These are phyloP conservation scores for Prillingera fragicola DNA, from an alignment of 1,284 basidiomycete species.

Conservation along the genomic window DNA sequence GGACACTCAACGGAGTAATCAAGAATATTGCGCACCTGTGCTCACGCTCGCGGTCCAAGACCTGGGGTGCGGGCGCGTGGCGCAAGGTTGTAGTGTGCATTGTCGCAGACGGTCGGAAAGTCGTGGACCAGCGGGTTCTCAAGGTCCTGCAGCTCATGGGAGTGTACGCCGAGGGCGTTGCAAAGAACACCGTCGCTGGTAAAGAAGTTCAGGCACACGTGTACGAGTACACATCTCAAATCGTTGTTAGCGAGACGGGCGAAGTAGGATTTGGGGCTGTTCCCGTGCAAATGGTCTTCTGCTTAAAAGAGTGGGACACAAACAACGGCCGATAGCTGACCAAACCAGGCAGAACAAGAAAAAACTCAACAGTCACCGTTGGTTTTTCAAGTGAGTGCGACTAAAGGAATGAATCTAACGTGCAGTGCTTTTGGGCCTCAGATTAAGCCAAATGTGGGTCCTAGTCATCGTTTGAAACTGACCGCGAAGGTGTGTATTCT, in stretches of 20 bases:
- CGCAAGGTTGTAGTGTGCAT: conserved; percentile 90
- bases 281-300: conserved; percentile 89
- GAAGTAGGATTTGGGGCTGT: conserved; percentile 75
- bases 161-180: conserved; percentile 90
- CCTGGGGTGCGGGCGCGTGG: conserved; percentile 92
- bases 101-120: conserved; percentile 84
- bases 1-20: conserved; percentile 88
- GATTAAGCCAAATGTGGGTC: conserved; percentile 67
- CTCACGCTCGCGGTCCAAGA: conserved; percentile 70
- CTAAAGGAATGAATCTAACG: background rate
- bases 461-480: conserved; percentile 4
- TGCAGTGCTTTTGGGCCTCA: conserved; percentile 73
- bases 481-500: conserved; percentile 71
- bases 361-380: conserved; percentile 86
- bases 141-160: conserved; percentile 65
- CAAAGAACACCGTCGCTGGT: conserved; percentile 84
- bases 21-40: conserved; percentile 86
- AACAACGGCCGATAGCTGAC: too few species aligned
- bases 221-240: conserved; percentile 81
- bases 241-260: conserved; percentile 65
- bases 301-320: conserved; percentile 80
- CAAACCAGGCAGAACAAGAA: conserved; percentile 75
- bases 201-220: conserved; percentile 93
- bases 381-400: conserved; percentile 74
- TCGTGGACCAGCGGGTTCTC: conserved; percentile 65